Percentiles rank a stretch among this genome's conserved stretches.
Evolutionary conservation across 495 filamentous ascomycete genomes (phyloP).

Genomic region (Staphylotrichum tortipilum): DNA sequence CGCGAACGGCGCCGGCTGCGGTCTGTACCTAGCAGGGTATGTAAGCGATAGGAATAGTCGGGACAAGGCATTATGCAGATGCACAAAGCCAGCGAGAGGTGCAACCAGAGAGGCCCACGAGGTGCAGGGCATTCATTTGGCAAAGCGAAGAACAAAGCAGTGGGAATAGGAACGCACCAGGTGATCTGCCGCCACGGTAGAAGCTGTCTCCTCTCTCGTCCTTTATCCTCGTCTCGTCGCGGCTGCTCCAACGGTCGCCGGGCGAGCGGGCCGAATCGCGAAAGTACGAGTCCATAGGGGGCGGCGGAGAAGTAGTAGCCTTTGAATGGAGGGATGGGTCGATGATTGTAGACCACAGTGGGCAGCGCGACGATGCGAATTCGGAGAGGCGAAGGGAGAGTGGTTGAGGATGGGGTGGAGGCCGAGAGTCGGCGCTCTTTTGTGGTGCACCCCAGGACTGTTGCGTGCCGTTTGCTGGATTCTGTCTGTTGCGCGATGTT

Average conservation of each 20-base stretch:
- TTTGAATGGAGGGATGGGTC: too few relatives aligned
- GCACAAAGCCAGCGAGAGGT: too few relatives aligned
- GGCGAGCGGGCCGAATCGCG: conserved; percentile 45
- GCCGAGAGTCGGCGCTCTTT: neutral
- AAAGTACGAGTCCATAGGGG: conserved; percentile 44
- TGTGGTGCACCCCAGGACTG: neutral
- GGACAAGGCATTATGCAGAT: too few relatives aligned
- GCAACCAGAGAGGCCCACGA: too few relatives aligned
- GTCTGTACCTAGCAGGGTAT: conserved; percentile 28
- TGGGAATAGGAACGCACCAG: conserved; percentile 38
- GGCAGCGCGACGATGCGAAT: neutral
- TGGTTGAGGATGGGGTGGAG: neutral
- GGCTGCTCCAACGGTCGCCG: conserved; percentile 41
- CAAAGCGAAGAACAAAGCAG: conserved; percentile 10
- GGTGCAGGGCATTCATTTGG: too few relatives aligned
- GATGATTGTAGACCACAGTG: too few relatives aligned
- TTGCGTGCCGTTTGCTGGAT: conserved; percentile 23
- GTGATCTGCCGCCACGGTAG: conserved; percentile 48
- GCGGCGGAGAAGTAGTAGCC: neutral
- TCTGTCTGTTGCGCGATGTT: conserved; percentile 17
- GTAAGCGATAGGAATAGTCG: conserved; percentile 3
- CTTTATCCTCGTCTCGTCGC: conserved; percentile 38
- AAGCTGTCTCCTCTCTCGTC: conserved; percentile 44
- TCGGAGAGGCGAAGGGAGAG: neutral
- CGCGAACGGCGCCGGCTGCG: conserved; percentile 54